phyloP scores from a whole-genome alignment of 2,329 filamentous ascomycete species.

The Phialemoniopsis sp. region DNA sequence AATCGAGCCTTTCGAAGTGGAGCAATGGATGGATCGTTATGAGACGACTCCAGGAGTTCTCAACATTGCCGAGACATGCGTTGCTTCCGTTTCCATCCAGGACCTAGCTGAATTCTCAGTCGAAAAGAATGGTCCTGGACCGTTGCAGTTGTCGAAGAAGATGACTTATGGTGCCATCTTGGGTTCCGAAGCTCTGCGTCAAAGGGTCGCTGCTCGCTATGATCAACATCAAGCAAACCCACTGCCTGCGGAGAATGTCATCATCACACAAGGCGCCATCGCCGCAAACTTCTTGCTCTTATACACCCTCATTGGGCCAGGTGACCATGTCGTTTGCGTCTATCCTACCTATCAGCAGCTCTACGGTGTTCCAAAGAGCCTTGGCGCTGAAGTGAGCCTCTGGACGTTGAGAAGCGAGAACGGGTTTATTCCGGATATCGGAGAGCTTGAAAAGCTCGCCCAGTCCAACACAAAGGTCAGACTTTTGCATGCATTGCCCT shows the following conservation, averaged over 20 bases:
- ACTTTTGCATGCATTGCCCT: background rate
- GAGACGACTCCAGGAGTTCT: conserved; percentile 51
- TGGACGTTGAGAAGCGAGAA: conserved; percentile 67
- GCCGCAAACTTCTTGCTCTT: conserved; percentile 79
- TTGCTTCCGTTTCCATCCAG: conserved; percentile 67
- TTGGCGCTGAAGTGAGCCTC: conserved; percentile 73
- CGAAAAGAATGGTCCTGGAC: conserved; percentile 35
- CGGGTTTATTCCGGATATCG: conserved; percentile 62
- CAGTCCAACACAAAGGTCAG: conserved; percentile 68
- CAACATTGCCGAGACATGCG: conserved; percentile 80
- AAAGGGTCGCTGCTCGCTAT: conserved; percentile 59
- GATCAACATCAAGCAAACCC: conserved; percentile 35
- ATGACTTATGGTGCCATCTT: conserved; percentile 72
- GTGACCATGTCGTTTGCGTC: conserved; percentile 82
- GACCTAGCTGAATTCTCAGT: conserved; percentile 58
- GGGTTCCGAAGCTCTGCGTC: conserved; percentile 60
- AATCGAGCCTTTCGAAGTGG: conserved; percentile 64
- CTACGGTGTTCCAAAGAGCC: conserved; percentile 67
- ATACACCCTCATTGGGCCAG: conserved; percentile 66
- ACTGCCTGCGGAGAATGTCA: conserved; percentile 53
- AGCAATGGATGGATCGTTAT: conserved; percentile 65
- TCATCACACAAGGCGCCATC: conserved; percentile 79
- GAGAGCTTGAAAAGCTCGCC: conserved; percentile 62
- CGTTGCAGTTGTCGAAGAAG: conserved; percentile 41
- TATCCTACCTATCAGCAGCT: conserved; percentile 86